phyloP scores from a whole-genome alignment of 78 protist genomes.

The Monocercomonoides exilis region DNA sequence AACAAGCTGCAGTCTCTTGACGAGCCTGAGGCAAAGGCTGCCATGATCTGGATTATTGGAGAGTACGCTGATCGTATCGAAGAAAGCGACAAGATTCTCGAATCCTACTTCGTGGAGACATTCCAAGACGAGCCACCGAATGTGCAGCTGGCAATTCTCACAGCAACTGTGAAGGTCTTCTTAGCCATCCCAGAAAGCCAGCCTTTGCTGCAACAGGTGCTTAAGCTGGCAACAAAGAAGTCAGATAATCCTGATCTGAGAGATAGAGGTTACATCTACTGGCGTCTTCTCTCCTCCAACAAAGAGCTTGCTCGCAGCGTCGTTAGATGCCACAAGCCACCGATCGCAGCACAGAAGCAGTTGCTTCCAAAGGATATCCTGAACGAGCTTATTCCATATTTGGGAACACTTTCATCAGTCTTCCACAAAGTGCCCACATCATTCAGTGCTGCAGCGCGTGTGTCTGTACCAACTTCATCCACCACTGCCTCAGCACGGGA shows the following conservation, averaged over 20 bases:
- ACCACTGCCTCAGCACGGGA: no score
- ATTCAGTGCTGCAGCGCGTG: no score
- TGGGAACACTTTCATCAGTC: conserved; percentile 83
- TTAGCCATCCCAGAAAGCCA: not conserved
- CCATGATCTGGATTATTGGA: conserved; percentile 22
- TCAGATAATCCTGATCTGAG: conserved; percentile 14
- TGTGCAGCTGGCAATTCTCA: conserved; percentile 4
- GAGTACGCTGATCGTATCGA: conserved; percentile 8
- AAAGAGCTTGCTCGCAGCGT: not conserved
- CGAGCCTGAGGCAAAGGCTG: conserved; percentile 4
- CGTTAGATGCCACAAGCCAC: not conserved
- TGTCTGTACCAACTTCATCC: no score
- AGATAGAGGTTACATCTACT: conserved; percentile 18
- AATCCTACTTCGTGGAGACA: not conserved
- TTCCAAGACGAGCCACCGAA: not conserved
- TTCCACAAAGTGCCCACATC: no score
- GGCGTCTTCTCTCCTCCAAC: not conserved
- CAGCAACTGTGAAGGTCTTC: conserved; percentile 6
- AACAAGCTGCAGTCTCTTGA: not conserved
- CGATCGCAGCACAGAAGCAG: not conserved
- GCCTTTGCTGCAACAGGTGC: not conserved
- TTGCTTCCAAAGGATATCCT: conserved; percentile 63
- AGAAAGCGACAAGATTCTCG: not conserved
- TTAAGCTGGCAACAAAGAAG: not conserved
- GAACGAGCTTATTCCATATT: conserved; percentile 69